These are phyloP conservation scores for Groenewaldozyma auringiensis DNA, from an alignment of 1,139 yeast species.

Conservation along the genomic window DNA sequence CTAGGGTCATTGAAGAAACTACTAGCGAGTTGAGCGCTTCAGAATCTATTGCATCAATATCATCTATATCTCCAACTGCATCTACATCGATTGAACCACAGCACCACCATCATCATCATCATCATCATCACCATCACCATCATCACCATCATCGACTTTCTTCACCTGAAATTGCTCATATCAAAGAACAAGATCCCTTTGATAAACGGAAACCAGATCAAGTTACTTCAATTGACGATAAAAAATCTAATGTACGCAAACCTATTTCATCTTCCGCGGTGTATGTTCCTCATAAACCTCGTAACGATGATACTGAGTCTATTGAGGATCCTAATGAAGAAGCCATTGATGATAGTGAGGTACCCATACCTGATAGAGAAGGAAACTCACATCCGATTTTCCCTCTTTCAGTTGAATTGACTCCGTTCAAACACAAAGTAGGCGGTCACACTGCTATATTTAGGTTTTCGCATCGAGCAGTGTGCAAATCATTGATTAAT, in stretches of 20 bases:
- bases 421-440: slow-evolving; percentile 84
- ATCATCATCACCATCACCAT: background rate
- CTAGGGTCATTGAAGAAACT: background rate
- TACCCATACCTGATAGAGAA: background rate
- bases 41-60: background rate
- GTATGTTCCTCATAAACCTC: slow-evolving; percentile 52
- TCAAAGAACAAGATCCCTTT: too few species aligned
- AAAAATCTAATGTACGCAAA: background rate
- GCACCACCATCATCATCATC: background rate
- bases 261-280: slow-evolving; percentile 44
- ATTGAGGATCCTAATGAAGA: too few species aligned
- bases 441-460: slow-evolving; percentile 99
- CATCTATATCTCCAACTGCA: background rate
- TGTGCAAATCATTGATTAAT: slow-evolving; percentile 88
- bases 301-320: background rate
- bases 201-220: background rate
- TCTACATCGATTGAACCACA: background rate
- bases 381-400: slow-evolving; percentile 10
- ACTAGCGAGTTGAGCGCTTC: background rate
- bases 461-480: slow-evolving; percentile 82
- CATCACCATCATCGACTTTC: background rate
- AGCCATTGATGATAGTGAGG: background rate
- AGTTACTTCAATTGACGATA: background rate
- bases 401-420: slow-evolving; percentile 60
- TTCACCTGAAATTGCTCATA: background rate